phyloP scores from a whole-genome alignment of 164 flowering plant genomes.

The Annona squamosa region DNA sequence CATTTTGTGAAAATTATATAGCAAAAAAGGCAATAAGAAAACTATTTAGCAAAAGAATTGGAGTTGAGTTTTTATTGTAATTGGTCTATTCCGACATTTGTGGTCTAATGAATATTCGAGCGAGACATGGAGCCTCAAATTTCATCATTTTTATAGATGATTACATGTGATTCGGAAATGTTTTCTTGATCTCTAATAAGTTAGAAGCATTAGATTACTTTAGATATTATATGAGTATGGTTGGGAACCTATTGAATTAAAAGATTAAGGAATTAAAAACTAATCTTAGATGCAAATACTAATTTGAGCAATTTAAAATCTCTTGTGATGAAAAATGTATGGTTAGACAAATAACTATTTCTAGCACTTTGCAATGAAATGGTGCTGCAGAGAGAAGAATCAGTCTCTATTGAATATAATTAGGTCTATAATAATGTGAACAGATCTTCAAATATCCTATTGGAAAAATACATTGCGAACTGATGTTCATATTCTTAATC shows the following conservation, averaged over 20 bases:
- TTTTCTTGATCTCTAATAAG: slow-evolving; percentile 4
- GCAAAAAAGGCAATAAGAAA: too few relatives aligned
- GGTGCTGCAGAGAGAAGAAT: not conserved
- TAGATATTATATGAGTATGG: too few relatives aligned
- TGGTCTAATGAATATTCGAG: not conserved
- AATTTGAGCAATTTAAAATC: not conserved
- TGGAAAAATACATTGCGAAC: too few relatives aligned
- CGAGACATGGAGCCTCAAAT: slow-evolving; percentile 1
- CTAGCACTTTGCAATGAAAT: not conserved
- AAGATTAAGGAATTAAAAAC: not conserved
- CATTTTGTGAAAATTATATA: too few relatives aligned
- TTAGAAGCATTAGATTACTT: slow-evolving; percentile 5
- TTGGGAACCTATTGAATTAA: too few relatives aligned
- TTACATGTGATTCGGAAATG: not conserved
- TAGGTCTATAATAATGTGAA: not conserved
- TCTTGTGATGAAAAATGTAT: slow-evolving; percentile 4
- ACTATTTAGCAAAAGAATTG: too few relatives aligned
- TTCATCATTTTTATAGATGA: slow-evolving; percentile 11
- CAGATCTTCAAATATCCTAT: not conserved
- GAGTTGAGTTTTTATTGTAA: too few relatives aligned
- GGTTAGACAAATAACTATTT: not conserved
- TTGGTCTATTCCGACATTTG: not conserved
- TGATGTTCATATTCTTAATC: not conserved
- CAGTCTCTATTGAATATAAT: not conserved
- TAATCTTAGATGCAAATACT: not conserved